phyloP scores from a whole-genome alignment of 495 filamentous ascomycete species.

The Neurospora cerealis region DNA sequence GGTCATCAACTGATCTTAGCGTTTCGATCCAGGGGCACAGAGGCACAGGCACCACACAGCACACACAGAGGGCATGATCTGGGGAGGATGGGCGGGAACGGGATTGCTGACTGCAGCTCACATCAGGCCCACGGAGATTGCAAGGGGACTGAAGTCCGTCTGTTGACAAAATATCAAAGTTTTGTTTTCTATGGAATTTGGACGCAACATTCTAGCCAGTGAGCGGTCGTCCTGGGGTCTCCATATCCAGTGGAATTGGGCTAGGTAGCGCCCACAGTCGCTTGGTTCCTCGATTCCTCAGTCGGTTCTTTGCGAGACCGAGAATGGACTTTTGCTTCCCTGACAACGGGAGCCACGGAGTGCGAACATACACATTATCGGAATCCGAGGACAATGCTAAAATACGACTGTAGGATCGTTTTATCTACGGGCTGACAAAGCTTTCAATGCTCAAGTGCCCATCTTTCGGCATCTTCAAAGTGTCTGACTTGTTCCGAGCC shows the following conservation, averaged over 20 bases:
- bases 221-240: background rate
- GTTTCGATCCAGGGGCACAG: background rate
- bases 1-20: background rate
- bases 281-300: background rate
- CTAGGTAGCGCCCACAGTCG: background rate
- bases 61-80: background rate
- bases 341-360: background rate
- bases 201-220: background rate
- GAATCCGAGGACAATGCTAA: background rate
- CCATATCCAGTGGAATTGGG: background rate
- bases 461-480: background rate
- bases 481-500: background rate
- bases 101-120: background rate
- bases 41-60: background rate
- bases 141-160: background rate
- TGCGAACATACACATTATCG: background rate
- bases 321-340: background rate
- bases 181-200: background rate
- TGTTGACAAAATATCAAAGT: background rate
- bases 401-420: background rate
- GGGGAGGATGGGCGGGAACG: background rate
- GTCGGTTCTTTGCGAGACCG: background rate
- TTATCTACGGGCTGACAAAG: background rate
- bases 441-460: background rate
- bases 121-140: background rate